Base-by-base conservation (phyloP, 805 yeast species). In the Candida xiaguanensis region DNA sequence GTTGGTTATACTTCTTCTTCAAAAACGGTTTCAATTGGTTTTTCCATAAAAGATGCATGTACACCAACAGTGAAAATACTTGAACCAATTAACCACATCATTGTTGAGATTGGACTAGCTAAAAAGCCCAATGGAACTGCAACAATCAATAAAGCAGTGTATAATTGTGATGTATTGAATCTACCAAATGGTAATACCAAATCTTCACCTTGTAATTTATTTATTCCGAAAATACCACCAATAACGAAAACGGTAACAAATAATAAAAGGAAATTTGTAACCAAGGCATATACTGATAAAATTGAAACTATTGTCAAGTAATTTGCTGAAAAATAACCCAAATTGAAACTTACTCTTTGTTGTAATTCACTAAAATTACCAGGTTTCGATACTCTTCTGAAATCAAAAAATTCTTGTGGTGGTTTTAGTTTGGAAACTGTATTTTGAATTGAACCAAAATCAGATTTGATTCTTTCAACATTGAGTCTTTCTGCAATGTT, bases 21-120 rank as follows among this genome's bases (percentile, higher is more conserved):
- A 57, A 91, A 93, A 14, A 91, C 90, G 27, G 91, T 81, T 67
- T 93, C 98, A 44, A 90, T 82, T 15, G 99, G 99, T 66, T 91
- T 93, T 58, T 93, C 98, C 77, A 93, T 73, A 46, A 91, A 70
- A 3, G 90, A 72, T 33, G 97, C 99, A 62, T 93, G 99, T 3
- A 88, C 75, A 34, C 89, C 66, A 29, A 91, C 85, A 26, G 84
- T 61, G 34, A 82, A 82, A 19, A 83, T 82, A 28, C 93, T 82
- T 12, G 95, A 85, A 51, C 95, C 93, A 50, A 85, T 75, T 50
- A 91, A 76, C 98, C 98, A 93, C 70, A 93, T 73, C 61, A 93
- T 61, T 4, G 97, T 85, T 38, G 91, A 77, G 46, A 93, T 71
- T 19, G 98, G 97, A 48, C 91, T 82, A 16, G 97, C 95, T 46